phyloP scores from a whole-genome alignment of 2,329 filamentous ascomycete species.

The Paradendryphiella salina region DNA sequence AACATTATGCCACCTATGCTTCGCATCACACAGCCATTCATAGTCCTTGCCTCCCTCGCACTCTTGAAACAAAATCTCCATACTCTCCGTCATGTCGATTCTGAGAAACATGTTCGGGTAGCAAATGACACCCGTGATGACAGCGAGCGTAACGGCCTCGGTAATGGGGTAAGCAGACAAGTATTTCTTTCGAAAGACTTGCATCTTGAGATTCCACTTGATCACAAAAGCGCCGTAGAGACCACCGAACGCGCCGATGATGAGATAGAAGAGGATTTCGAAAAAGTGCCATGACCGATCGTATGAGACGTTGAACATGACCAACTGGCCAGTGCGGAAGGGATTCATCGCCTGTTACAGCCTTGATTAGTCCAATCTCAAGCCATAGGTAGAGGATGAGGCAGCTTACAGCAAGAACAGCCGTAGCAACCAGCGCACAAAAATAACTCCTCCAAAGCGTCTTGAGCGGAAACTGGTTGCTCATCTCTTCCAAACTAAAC shows the following conservation, averaged over 20 bases:
- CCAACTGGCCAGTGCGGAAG: conserved; percentile 92
- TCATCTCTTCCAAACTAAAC: conserved; percentile 98
- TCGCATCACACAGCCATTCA: conserved; percentile 80
- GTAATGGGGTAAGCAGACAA: conserved; percentile 80
- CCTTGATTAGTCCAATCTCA: background rate
- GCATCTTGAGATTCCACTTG: conserved; percentile 91
- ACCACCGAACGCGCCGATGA: conserved; percentile 90
- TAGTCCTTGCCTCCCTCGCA: conserved; percentile 90
- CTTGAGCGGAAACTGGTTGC: conserved; percentile 92
- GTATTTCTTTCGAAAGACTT: conserved; percentile 93
- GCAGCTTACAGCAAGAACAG: conserved; percentile 70
- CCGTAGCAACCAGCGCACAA: conserved; percentile 91
- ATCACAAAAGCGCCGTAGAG: conserved; percentile 96
- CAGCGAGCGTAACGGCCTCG: conserved; percentile 82
- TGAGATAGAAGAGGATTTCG: conserved; percentile 87
- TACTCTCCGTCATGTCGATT: conserved; percentile 99
- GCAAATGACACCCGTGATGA: conserved; percentile 85
- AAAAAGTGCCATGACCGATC: conserved; percentile 98
- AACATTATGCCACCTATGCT: conserved; percentile 77
- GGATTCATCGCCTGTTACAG: conserved; percentile 79
- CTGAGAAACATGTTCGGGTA: conserved; percentile 94
- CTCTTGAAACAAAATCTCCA: conserved; percentile 95
- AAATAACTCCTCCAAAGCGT: conserved; percentile 99
- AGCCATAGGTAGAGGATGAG: background rate
- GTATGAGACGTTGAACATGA: conserved; percentile 98